phyloP scores from a whole-genome alignment of 2,329 filamentous ascomycete genomes.

The Cordyceps pruinosa region DNA sequence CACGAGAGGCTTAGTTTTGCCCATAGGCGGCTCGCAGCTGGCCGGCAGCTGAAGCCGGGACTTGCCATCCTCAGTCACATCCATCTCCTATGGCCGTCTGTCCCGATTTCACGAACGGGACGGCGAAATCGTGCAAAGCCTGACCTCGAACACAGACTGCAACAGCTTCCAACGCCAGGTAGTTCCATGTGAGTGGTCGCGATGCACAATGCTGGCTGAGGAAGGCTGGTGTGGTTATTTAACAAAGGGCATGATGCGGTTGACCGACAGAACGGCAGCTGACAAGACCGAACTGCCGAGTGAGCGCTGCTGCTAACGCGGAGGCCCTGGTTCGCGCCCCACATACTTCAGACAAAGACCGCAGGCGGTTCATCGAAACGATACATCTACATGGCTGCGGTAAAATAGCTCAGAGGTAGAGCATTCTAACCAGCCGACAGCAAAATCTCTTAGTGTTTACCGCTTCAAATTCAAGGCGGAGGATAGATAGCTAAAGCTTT shows the following conservation, averaged over 20 bases:
- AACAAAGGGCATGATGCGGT: conserved; percentile 5
- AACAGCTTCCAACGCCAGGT: neutral
- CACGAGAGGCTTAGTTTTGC: conserved; percentile 66
- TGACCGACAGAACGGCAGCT: neutral
- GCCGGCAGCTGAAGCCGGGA: conserved; percentile 57
- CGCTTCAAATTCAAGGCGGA: neutral
- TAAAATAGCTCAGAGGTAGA: neutral
- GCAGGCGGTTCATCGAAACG: neutral
- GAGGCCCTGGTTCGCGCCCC: neutral
- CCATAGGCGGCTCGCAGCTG: conserved; percentile 78
- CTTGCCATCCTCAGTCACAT: conserved; percentile 24
- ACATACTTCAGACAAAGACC: neutral
- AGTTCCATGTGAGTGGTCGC: neutral
- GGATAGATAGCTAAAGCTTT: neutral
- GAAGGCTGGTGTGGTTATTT: conserved; percentile 1
- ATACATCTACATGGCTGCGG: neutral
- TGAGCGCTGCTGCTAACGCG: neutral
- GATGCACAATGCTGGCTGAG: neutral
- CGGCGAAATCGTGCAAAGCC: neutral
- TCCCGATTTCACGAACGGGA: neutral
- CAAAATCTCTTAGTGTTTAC: neutral
- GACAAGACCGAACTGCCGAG: conserved; percentile 4
- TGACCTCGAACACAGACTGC: neutral
- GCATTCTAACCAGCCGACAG: neutral
- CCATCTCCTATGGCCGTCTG: conserved; percentile 2